A percentile compares a stretch with the other conserved stretches of the same genome.
Conservation (phyloP, 495 filamentous ascomycete genomes). For the Neurospora sp. region DNA sequence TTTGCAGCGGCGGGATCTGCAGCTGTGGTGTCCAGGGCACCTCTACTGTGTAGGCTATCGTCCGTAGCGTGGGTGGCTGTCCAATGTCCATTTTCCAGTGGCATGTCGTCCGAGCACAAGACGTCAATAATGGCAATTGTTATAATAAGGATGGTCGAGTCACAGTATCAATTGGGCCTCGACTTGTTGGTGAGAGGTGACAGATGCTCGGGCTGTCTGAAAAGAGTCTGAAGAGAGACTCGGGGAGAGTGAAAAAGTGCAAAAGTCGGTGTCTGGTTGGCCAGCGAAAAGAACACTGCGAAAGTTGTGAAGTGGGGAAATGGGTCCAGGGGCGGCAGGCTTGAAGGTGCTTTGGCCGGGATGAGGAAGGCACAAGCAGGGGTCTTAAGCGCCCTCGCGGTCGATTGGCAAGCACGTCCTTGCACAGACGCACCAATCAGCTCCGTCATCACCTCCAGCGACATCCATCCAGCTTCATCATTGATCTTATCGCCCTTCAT, state of each 20-base stretch:
- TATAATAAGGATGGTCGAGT: background rate
- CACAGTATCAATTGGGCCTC: background rate
- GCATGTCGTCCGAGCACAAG: background rate
- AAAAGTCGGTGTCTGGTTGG: background rate
- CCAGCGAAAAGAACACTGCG: background rate
- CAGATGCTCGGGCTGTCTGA: background rate
- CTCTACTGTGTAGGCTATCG: background rate
- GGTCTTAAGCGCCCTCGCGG: conserved; percentile 22
- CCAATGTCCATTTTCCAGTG: background rate
- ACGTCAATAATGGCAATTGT: background rate
- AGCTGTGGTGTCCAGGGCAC: background rate
- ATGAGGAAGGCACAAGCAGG: background rate
- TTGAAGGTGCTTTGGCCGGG: background rate
- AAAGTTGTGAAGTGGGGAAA: background rate
- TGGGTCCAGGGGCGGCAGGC: background rate
- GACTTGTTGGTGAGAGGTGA: background rate
- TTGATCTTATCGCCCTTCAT: background rate
- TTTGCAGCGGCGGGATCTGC: background rate
- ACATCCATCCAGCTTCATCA: background rate
- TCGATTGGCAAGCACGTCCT: conserved; percentile 19
- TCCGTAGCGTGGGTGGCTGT: background rate
- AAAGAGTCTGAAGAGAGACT: background rate
- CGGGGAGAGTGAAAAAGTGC: background rate
- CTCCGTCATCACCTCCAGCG: conserved; percentile 16
- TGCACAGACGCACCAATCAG: conserved; percentile 21